Percentiles rank a stretch among this genome's conserved stretches.
phyloP scores from a whole-genome alignment of 139 green algal species.

The Haematococcus lacustris region DNA sequence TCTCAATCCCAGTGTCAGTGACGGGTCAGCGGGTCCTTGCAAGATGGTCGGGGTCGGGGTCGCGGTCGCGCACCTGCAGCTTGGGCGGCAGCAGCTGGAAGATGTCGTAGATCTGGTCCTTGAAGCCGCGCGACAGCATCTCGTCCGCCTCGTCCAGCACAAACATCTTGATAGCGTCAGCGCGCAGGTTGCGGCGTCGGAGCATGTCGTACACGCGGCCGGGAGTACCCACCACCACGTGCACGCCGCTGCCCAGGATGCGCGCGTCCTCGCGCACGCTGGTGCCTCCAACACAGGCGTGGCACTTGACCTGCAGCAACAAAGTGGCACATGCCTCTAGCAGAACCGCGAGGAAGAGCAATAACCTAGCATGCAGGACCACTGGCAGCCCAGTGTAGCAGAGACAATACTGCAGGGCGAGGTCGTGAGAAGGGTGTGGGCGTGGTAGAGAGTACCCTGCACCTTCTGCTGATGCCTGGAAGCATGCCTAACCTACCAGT shows the following conservation, averaged over 20 bases:
- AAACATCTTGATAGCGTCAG: conserved; percentile 90
- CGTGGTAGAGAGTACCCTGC: too few relatives aligned
- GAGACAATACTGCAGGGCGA: too few relatives aligned
- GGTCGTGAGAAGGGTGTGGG: too few relatives aligned
- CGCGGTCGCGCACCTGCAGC: conserved; percentile 74
- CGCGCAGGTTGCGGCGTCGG: conserved; percentile 83
- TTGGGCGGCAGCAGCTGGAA: conserved; percentile 97
- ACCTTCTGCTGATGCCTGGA: too few relatives aligned
- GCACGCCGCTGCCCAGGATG: conserved; percentile 79
- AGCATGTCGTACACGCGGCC: conserved; percentile 99
- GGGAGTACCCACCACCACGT: conserved; percentile 95
- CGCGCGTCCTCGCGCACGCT: conserved; percentile 93
- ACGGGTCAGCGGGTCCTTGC: too few relatives aligned
- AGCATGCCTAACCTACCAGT: too few relatives aligned
- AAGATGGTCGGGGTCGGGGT: too few relatives aligned
- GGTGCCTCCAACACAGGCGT: conserved; percentile 98
- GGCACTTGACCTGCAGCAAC: conserved; percentile 87
- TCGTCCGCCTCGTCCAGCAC: conserved; percentile 98
- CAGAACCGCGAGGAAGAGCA: too few relatives aligned
- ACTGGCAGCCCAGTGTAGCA: background rate
- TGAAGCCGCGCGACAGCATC: conserved; percentile 98
- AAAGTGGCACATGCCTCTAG: too few relatives aligned
- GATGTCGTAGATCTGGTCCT: conserved; percentile 99
- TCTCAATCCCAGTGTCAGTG: too few relatives aligned
- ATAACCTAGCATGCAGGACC: background rate